A percentile compares a stretch with the other conserved stretches of the same genome.
Evolutionary conservation across 192 early-diverging fungal genomes (phyloP).

Genomic region (Glomus cerebriforme): DNA sequence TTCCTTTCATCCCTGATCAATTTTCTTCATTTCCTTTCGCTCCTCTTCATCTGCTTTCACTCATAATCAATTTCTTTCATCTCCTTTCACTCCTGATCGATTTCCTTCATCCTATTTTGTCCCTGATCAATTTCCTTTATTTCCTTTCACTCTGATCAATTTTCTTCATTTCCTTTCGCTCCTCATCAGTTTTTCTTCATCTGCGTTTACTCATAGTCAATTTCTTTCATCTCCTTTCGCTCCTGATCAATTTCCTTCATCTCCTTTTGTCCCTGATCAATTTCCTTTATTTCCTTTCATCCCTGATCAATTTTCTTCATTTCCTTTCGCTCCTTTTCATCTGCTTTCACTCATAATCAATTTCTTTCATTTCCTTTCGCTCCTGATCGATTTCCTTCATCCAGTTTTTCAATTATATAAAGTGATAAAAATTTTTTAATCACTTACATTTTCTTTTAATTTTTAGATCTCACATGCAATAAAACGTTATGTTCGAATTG

Average conservation of each 20-base stretch:
- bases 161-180: no score
- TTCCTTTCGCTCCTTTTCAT: not conserved
- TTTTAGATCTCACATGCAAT: constrained; percentile 8
- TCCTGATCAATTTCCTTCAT: no score
- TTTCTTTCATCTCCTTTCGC: no score
- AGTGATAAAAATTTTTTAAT: not conserved
- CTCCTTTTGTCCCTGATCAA: no score
- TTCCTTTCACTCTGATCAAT: no score
- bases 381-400: not conserved
- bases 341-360: no score
- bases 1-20: not conserved
- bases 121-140: no score
- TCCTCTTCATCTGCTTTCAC: not conserved
- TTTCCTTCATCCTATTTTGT: not conserved
- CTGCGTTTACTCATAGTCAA: no score
- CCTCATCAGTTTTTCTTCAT: no score
- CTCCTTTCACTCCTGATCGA: no score
- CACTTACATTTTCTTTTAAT: not conserved
- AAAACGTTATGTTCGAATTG: constrained; percentile 8
- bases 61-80: no score
- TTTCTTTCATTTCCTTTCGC: no score
- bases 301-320: not conserved
- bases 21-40: not conserved
- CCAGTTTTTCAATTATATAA: not conserved
- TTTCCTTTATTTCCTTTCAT: not conserved